Percentiles rank a stretch among this genome's conserved stretches.
phyloP scores from a whole-genome alignment of 495 filamentous ascomycete species.

The Ascodesmis nigricans region DNA sequence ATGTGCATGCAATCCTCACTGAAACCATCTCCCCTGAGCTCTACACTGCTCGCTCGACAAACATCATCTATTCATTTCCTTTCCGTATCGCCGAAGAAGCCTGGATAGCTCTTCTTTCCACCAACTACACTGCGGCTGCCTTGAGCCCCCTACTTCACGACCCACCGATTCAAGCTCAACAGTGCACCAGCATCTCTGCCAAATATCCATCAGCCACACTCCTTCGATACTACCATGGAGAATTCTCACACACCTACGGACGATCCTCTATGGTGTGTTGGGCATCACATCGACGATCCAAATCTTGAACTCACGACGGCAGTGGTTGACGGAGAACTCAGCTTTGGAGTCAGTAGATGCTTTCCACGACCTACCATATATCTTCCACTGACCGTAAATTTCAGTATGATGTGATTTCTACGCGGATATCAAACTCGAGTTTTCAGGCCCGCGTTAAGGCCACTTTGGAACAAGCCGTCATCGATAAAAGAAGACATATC shows the following conservation, averaged over 20 bases:
- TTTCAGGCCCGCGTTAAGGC: slow-evolving; percentile 52
- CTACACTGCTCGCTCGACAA: too few relatives aligned
- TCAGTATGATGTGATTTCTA: slow-evolving; percentile 85
- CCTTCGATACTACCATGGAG: too few relatives aligned
- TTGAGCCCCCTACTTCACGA: too few relatives aligned
- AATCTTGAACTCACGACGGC: slow-evolving; percentile 9
- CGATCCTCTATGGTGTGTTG: slow-evolving; percentile 18
- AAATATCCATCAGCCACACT: too few relatives aligned
- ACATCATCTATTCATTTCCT: too few relatives aligned
- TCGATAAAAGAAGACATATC: slow-evolving; percentile 38
- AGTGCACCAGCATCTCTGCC: too few relatives aligned
- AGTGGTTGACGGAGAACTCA: slow-evolving; percentile 12
- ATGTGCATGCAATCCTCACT: too few relatives aligned
- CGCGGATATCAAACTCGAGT: slow-evolving; percentile 60
- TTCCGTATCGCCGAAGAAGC: too few relatives aligned
- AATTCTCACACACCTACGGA: slow-evolving; percentile 15
- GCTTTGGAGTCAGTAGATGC: slow-evolving; percentile 12
- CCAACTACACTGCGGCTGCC: too few relatives aligned
- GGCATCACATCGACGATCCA: slow-evolving; percentile 17
- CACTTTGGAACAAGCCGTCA: slow-evolving; percentile 22
- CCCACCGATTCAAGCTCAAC: too few relatives aligned
- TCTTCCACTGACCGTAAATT: not conserved
- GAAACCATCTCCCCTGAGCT: too few relatives aligned
- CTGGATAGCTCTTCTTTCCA: too few relatives aligned
- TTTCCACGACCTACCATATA: not conserved